Evolutionary conservation across 2,329 filamentous ascomycete species (phyloP), one percentile per base, ranked within the genome.

Genomic region (Paracorniculantispora psalliotae): DNA sequence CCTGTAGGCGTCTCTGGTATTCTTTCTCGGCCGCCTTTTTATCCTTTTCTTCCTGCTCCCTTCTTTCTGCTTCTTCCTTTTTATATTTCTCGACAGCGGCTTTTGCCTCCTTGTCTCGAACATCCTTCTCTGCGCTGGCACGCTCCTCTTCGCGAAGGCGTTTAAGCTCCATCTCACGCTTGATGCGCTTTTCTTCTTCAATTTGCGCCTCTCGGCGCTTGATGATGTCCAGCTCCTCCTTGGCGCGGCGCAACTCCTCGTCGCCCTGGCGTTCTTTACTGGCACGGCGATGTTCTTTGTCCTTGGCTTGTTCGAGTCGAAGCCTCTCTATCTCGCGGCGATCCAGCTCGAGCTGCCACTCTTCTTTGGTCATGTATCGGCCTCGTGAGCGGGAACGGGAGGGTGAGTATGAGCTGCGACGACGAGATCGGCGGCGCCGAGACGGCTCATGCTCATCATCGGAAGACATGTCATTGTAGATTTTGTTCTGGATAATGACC

Each of bases 401-500:
- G 46, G 67, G 70, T 39, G 69, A 72, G 37, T 67, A 67, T 23
- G 68, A 72, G 41, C 63, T 65, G 25, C 69, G 71, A 19, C 63
- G 59, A 15, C 66, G 67, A 33, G 65, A 66, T 37, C 68, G 67
- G 44, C 63, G 68, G 25, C 64, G 68, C 21, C 67, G 63, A 52
- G 57, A 70, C 51, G 59, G 30, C 57, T 71, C 69, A 28, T 75
- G 71, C 2, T 74, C 74, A 17, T 75, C 73, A 37, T 80, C 79
- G 5, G 75, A 79, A 21, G 77, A 79, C 54, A 76, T 64, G 23
- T 79, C 75, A 61, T 80, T 79, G 64, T 81, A 79, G 59, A 82
- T 79, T 59, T 75, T 75, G 68, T 84, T 85, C 66, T 84, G 82
- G 67, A 85, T 84, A 55, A 85, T 79, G 50, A 85, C 75, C 1